These are phyloP conservation scores for Trebouxia sp. DNA, from an alignment of 139 green algal species.

Conservation along the genomic window DNA sequence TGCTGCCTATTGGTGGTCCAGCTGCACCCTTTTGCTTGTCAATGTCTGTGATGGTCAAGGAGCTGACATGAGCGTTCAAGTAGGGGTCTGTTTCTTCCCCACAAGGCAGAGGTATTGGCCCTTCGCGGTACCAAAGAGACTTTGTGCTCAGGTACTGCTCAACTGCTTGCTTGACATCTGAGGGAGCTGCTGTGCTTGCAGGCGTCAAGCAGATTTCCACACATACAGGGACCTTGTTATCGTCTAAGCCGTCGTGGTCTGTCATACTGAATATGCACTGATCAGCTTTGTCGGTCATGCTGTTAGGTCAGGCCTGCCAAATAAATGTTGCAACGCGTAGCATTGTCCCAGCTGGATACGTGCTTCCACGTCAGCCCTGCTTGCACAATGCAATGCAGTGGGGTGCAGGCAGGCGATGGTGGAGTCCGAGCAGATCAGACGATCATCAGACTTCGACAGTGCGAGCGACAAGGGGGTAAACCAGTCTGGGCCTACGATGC, in stretches of 20 bases:
- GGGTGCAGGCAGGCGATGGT: too few species aligned
- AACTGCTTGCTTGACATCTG: conserved; percentile 2
- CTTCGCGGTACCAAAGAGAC: conserved; percentile 23
- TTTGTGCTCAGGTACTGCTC: conserved; percentile 11
- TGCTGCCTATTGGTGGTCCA: conserved; percentile 6
- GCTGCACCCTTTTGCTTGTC: not conserved
- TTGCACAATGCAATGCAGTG: too few species aligned
- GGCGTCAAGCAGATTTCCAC: conserved; percentile 1
- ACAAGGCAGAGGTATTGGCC: not conserved
- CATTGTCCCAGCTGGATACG: too few species aligned
- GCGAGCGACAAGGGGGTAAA: too few species aligned
- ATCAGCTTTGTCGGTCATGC: conserved; percentile 1
- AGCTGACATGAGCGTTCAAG: not conserved
- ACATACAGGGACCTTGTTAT: conserved; percentile 1
- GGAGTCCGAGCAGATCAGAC: too few species aligned
- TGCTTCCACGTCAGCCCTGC: too few species aligned
- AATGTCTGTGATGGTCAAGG: conserved; percentile 7
- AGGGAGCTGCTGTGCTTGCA: not conserved
- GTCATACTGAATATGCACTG: not conserved
- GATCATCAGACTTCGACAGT: too few species aligned
- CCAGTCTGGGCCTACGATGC: too few species aligned
- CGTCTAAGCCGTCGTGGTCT: not conserved
- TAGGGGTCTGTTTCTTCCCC: conserved; percentile 1
- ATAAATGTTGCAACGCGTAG: too few species aligned
- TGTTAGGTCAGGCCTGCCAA: too few species aligned